Evolutionary conservation across 169 alveolate genomes (phyloP), one percentile per base, ranked within the genome.

Genomic region (Amoebophrya sp.): DNA sequence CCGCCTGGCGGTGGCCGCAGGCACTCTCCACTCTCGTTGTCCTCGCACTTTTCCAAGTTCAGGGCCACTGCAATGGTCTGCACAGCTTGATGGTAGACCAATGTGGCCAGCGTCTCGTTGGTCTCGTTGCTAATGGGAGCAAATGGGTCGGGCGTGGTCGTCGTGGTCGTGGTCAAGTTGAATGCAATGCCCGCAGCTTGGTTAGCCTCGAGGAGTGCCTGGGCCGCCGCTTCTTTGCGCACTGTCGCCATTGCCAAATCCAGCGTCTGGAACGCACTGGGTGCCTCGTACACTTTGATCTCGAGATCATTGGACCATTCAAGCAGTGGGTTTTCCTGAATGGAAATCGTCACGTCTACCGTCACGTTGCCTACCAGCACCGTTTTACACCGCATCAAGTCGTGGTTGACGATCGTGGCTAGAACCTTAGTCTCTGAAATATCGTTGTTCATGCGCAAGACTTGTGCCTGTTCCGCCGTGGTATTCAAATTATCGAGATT

Each of bases 31-130:
- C 39, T 26, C n/a, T 65, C 83, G 26, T 65, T 65, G 26, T 65
- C 83, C 26, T 65, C 83, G 83, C 83, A 65, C 26, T 65, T 65
- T 36, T 65, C 83, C 83, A 65, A 36, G 83, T 65, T 36, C 83
- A 65, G 18, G 33, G 83, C 83, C 3, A 65, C 83, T 36, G 83
- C 83, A 26, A 65, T 65, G 38, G 83, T 65, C n/a, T 65, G 38
- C 83, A 65, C 83, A 10, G 83, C 18, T 18, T 65, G 83, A 36
- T 65, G 83, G n/a, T 65, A 65, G 38, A 65, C 83, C 83, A 65
- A 26, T 6, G 83, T 65, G 38, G 83, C 83, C 36, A 65, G 26
- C 2, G 83, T 65, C 33, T 65, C 83, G 83, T 65, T 65, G 18
- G 83, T 65, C 33, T 6, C 26, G 83, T 65, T 65, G 83, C n/a